Evolutionary conservation across 306 rosid genomes (phyloP).

Genomic region (Fragaria ananassa): DNA sequence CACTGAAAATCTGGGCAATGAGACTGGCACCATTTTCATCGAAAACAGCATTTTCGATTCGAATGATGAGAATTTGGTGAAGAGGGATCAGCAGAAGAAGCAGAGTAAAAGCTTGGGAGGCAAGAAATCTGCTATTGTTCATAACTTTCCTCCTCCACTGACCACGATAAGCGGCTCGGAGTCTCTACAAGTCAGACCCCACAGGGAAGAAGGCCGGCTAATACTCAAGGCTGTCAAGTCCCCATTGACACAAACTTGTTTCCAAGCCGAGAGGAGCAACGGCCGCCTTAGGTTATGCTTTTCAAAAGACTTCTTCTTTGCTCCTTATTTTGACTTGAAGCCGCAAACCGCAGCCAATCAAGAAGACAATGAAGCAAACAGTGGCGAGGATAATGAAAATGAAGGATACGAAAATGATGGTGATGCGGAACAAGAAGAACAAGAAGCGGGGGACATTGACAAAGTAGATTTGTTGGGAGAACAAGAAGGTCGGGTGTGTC

Average conservation of each 20-base stretch:
- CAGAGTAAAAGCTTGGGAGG: constrained; percentile 17
- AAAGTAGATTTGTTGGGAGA: constrained; percentile 14
- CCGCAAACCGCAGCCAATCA: neutral
- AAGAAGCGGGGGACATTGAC: neutral
- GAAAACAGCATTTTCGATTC: constrained; percentile 38
- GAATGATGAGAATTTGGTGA: neutral
- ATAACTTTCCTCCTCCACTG: constrained; percentile 83
- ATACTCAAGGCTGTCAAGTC: constrained; percentile 61
- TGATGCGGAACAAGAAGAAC: constrained; percentile 13
- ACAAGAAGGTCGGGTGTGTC: constrained; percentile 2
- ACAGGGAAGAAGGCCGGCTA: constrained; percentile 72
- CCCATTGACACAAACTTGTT: constrained; percentile 39
- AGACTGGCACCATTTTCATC: constrained; percentile 66
- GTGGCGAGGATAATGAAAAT: constrained; percentile 23
- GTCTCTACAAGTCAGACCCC: constrained; percentile 57
- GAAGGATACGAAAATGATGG: constrained; percentile 32
- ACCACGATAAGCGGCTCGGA: constrained; percentile 78
- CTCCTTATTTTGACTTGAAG: constrained; percentile 35
- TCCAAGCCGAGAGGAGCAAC: constrained; percentile 65
- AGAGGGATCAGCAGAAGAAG: neutral
- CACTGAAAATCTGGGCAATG: constrained; percentile 83
- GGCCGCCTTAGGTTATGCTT: constrained; percentile 82
- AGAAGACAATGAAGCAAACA: constrained; percentile 12
- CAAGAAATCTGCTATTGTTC: constrained; percentile 33
- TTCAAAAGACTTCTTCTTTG: constrained; percentile 15